phyloP scores from a whole-genome alignment of 2,329 filamentous ascomycete genomes.

The Apiospora sp. region DNA sequence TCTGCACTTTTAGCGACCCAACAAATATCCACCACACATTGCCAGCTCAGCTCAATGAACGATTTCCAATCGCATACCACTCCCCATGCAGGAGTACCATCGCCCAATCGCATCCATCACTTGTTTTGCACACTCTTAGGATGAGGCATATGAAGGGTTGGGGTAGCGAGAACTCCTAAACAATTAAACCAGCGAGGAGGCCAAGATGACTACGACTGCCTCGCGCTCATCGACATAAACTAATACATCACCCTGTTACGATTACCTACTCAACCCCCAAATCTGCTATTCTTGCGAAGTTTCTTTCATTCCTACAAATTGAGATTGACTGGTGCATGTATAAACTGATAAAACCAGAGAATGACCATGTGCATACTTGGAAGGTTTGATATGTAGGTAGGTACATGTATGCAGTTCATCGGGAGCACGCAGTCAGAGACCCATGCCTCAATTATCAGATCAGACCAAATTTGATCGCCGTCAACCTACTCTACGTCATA shows the following conservation, averaged over 20 bases:
- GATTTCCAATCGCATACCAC: conserved; percentile 19
- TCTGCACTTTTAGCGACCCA: not conserved
- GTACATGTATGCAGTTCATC: not conserved
- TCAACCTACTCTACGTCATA: conserved; percentile 7
- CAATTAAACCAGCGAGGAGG: not conserved
- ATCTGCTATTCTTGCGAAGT: too few relatives aligned
- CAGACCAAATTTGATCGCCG: not conserved
- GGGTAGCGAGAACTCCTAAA: not conserved
- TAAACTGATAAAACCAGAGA: too few relatives aligned
- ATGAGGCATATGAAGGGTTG: not conserved
- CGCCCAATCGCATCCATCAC: not conserved
- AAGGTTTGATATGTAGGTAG: too few relatives aligned
- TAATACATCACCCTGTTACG: too few relatives aligned
- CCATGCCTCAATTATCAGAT: not conserved
- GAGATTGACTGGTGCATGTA: too few relatives aligned
- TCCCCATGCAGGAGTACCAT: not conserved
- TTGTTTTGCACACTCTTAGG: not conserved
- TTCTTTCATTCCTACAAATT: too few relatives aligned
- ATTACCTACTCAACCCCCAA: too few relatives aligned
- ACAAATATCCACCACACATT: conserved; percentile 17
- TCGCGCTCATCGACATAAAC: not conserved
- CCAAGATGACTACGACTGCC: not conserved
- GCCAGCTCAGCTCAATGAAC: conserved; percentile 17
- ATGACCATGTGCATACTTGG: too few relatives aligned
- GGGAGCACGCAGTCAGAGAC: not conserved